Evolutionary conservation across 495 filamentous ascomycete species (phyloP).

Genomic region (Stereocaulon alpinum): DNA sequence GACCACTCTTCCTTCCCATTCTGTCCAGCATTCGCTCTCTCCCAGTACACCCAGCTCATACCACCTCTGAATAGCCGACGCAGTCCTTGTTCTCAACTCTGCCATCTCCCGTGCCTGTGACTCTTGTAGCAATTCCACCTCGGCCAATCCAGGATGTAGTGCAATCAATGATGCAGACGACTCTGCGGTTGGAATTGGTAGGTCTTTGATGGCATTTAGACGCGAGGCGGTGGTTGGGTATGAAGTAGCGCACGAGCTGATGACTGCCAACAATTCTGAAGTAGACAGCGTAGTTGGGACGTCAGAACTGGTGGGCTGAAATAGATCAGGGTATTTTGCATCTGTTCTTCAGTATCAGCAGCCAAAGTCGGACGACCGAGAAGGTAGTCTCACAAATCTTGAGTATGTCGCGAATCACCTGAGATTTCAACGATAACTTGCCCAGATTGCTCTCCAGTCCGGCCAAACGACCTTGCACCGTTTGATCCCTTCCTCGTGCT

Average conservation of each 20-base stretch:
- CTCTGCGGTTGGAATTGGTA: slow-evolving; percentile 60
- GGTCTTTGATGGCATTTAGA: slow-evolving; percentile 68
- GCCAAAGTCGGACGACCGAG: not conserved
- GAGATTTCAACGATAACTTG: slow-evolving; percentile 36
- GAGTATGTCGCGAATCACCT: slow-evolving; percentile 42
- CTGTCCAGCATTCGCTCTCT: slow-evolving; percentile 60
- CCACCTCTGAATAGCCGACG: slow-evolving; percentile 64
- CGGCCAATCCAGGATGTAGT: slow-evolving; percentile 60
- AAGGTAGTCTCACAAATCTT: slow-evolving; percentile 28
- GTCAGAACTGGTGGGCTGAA: slow-evolving; percentile 34
- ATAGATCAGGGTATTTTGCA: slow-evolving; percentile 47
- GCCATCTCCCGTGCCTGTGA: slow-evolving; percentile 63
- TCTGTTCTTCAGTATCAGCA: slow-evolving; percentile 30
- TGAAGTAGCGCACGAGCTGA: slow-evolving; percentile 62
- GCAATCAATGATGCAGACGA: slow-evolving; percentile 56
- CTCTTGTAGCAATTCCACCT: slow-evolving; percentile 52
- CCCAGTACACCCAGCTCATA: slow-evolving; percentile 63
- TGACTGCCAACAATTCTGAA: slow-evolving; percentile 47
- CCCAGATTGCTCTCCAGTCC: slow-evolving; percentile 52
- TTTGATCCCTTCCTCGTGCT: slow-evolving; percentile 35
- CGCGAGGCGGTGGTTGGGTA: slow-evolving; percentile 71
- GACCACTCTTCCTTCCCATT: slow-evolving; percentile 59
- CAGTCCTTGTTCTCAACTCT: slow-evolving; percentile 61
- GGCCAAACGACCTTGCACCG: slow-evolving; percentile 45
- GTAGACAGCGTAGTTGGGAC: slow-evolving; percentile 35